Percentiles rank a stretch among this genome's conserved stretches.
phyloP scores from a whole-genome alignment of 176 grass and related monocot genomes.

The Puya raimondii region DNA sequence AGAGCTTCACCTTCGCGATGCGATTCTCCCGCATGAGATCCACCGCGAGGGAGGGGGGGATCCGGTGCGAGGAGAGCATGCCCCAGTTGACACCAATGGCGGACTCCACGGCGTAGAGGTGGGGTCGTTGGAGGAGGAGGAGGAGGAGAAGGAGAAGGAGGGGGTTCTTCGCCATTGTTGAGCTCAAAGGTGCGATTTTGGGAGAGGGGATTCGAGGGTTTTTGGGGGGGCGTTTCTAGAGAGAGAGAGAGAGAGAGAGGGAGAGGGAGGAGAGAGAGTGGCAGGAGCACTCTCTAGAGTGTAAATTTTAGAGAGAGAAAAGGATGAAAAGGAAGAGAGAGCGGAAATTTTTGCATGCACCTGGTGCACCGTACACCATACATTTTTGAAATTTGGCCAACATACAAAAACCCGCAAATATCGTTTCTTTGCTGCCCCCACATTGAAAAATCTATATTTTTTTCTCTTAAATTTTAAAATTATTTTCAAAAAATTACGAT shows the following conservation, averaged over 20 bases:
- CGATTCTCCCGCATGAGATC: slow-evolving; percentile 62
- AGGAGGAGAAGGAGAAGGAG: slow-evolving; percentile 9
- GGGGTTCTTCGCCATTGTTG: slow-evolving; percentile 13
- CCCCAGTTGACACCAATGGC: slow-evolving; percentile 92
- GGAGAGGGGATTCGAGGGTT: background rate
- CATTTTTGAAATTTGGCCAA: too few relatives aligned
- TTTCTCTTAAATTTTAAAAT: too few relatives aligned
- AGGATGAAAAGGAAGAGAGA: slow-evolving; percentile 20
- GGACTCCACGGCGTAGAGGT: slow-evolving; percentile 28
- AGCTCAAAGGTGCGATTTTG: background rate
- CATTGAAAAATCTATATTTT: too few relatives aligned
- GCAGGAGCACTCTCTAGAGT: background rate
- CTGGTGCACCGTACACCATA: too few relatives aligned
- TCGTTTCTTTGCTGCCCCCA: accelerated
- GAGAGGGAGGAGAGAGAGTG: background rate
- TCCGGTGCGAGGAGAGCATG: slow-evolving; percentile 53
- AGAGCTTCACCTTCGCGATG: slow-evolving; percentile 75
- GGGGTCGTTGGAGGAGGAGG: slow-evolving; percentile 20
- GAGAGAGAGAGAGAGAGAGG: slow-evolving; percentile 11
- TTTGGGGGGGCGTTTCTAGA: slow-evolving; percentile 1
- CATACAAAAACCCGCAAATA: too few relatives aligned
- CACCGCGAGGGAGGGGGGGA: slow-evolving; percentile 49
- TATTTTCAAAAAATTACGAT: too few relatives aligned
- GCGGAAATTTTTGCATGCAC: too few relatives aligned
- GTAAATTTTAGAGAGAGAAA: too few relatives aligned